Conservation (phyloP, 805 yeast species). For the Hermanozyma aechmeae region DNA sequence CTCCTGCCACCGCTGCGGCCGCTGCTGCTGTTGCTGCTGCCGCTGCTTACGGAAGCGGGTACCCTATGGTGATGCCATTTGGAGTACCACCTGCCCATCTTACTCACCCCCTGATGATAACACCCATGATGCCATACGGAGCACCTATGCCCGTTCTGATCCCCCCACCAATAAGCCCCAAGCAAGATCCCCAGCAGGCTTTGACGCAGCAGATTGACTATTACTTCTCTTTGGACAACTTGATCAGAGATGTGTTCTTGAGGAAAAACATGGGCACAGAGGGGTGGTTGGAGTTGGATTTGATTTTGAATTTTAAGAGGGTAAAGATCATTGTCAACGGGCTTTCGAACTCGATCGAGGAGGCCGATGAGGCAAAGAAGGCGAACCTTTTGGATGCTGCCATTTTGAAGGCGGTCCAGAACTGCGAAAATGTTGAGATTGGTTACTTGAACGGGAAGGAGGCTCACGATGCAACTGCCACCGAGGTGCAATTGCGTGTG, state of each 20-base stretch:
- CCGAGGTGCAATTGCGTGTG: conserved; percentile 53
- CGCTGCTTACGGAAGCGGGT: conserved; percentile 8
- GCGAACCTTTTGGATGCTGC: conserved; percentile 16
- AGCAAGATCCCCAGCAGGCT: conserved; percentile 36
- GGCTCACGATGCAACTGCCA: conserved; percentile 22
- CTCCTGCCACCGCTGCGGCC: no score
- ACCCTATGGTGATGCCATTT: conserved; percentile 11
- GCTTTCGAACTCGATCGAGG: conserved; percentile 23
- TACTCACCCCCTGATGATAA: conserved; percentile 14
- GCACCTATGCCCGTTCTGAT: conserved; percentile 16
- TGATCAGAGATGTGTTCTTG: conserved; percentile 75
- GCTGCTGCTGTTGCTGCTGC: no score
- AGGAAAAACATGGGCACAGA: conserved; percentile 64
- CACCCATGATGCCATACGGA: conserved; percentile 9
- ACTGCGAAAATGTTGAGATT: conserved; percentile 44
- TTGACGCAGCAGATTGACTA: conserved; percentile 69
- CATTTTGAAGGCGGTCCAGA: conserved; percentile 44
- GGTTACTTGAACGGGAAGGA: conserved; percentile 26
- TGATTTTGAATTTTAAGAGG: conserved; percentile 66
- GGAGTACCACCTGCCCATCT: conserved; percentile 7
- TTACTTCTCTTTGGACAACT: conserved; percentile 82
- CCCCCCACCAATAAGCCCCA: conserved; percentile 39
- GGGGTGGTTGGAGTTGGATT: conserved; percentile 61
- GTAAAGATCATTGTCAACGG: conserved; percentile 47
- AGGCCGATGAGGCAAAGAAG: conserved; percentile 9